phyloP scores from a whole-genome alignment of 2,329 filamentous ascomycete genomes.

The Calonectria crousiana region DNA sequence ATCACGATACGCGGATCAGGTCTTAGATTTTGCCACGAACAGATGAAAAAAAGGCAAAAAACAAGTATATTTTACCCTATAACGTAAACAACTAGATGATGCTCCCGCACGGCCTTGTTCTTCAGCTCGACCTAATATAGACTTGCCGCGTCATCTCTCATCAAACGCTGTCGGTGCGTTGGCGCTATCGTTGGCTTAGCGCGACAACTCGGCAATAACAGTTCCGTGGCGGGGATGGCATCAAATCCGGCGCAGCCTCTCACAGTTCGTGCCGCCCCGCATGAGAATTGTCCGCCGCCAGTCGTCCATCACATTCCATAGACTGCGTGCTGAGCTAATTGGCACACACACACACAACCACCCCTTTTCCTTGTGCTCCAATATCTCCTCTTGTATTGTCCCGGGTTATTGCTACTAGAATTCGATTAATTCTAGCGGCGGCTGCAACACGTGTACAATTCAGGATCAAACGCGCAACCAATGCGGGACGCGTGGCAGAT shows the following conservation, averaged over 20 bases:
- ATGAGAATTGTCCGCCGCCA: not conserved
- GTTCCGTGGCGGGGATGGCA: constrained; percentile 3
- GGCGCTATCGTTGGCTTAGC: not conserved
- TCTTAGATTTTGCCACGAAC: not conserved
- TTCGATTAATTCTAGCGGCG: not conserved
- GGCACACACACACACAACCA: not conserved
- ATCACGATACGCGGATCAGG: not conserved
- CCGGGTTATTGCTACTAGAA: not conserved
- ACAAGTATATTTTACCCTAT: not conserved
- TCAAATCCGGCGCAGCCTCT: not conserved
- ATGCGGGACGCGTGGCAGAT: not conserved
- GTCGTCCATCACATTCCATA: not conserved
- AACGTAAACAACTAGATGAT: not conserved
- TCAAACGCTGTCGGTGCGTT: not conserved
- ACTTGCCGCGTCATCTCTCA: constrained; percentile 1
- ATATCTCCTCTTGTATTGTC: not conserved
- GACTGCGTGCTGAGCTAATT: not conserved
- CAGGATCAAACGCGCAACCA: not conserved
- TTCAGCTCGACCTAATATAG: not conserved
- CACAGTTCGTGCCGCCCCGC: not conserved
- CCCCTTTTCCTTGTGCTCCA: not conserved
- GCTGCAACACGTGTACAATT: not conserved
- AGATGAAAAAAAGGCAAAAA: not conserved
- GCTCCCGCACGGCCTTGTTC: not conserved
- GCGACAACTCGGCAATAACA: not conserved